Conservation (phyloP, 1,284 basidiomycete species). For the Clitocybe nebularis region DNA sequence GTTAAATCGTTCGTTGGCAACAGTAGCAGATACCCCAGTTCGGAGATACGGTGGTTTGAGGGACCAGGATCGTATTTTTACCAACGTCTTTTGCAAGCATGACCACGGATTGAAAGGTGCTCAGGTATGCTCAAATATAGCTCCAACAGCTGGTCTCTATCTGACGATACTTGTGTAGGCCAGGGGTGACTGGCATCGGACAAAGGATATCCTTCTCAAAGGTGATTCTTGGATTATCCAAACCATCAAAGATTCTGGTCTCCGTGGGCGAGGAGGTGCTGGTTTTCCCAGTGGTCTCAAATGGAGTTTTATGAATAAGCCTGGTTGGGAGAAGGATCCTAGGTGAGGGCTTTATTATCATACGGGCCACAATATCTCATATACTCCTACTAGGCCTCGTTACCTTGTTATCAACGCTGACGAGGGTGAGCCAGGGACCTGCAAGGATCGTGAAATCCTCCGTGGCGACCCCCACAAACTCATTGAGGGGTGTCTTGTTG, state of each 20-base stretch:
- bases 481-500: slow-evolving; percentile 95
- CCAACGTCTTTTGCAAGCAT: slow-evolving; percentile 81
- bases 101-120: slow-evolving; percentile 92
- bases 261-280: slow-evolving; percentile 94
- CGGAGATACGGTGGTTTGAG: slow-evolving; percentile 86
- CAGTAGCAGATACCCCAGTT: slow-evolving; percentile 78
- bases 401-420: slow-evolving; percentile 99
- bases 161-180: slow-evolving; percentile 41
- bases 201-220: slow-evolving; percentile 93
- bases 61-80: slow-evolving; percentile 93
- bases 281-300: slow-evolving; percentile 97
- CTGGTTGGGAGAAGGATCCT: slow-evolving; percentile 93
- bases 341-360: slow-evolving; percentile 44
- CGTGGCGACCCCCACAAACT: slow-evolving; percentile 98
- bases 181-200: slow-evolving; percentile 96
- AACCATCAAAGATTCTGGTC: slow-evolving; percentile 92
- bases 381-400: slow-evolving; percentile 59
- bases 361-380: neutral
- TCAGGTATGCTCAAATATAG: slow-evolving; percentile 44
- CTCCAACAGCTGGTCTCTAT: neutral
- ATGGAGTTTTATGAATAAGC: slow-evolving; percentile 99
- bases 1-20: slow-evolving; percentile 55
- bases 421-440: slow-evolving; percentile 98
- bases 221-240: slow-evolving; percentile 98
- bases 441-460: slow-evolving; percentile 98